These are phyloP conservation scores for Arthromyces matolae DNA, from an alignment of 768 basidiomycete species.

Conservation along the genomic window DNA sequence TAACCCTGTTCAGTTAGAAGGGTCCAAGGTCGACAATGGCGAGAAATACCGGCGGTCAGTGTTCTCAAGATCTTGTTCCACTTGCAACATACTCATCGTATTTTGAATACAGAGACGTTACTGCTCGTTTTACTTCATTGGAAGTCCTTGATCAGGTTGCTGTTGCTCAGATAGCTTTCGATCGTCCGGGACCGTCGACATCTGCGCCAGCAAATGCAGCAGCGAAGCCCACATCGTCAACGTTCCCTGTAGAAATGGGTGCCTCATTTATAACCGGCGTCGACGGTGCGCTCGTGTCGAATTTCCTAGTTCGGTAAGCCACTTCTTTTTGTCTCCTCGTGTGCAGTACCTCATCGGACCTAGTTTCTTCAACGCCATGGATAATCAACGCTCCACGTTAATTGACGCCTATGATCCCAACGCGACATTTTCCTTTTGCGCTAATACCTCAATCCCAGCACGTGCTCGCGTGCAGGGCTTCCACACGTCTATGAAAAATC, in stretches of 20 bases:
- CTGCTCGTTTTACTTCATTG: conserved; percentile 75
- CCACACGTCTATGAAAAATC: conserved; percentile 72
- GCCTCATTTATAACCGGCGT: conserved; percentile 75
- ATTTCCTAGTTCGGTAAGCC: conserved; percentile 76
- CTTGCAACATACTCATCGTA: background rate
- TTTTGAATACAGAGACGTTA: conserved; percentile 58
- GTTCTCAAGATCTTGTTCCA: background rate
- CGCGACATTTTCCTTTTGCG: conserved; percentile 90
- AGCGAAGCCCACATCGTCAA: conserved; percentile 53
- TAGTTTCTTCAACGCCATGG: conserved; percentile 86
- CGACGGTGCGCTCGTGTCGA: conserved; percentile 61
- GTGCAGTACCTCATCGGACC: conserved; percentile 6
- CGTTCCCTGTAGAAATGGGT: conserved; percentile 75
- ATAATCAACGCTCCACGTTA: conserved; percentile 66
- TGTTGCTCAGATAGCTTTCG: conserved; percentile 77
- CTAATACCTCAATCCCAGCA: conserved; percentile 77
- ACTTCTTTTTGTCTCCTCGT: too few relatives aligned
- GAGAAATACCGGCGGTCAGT: conserved; percentile 69
- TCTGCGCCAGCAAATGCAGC: conserved; percentile 29
- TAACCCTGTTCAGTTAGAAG: conserved; percentile 69
- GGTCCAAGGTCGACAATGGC: conserved; percentile 50
- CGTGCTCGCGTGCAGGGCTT: conserved; percentile 74
- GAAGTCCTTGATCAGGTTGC: conserved; percentile 82
- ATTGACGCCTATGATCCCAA: conserved; percentile 73
- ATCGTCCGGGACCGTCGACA: conserved; percentile 55